phyloP scores from a whole-genome alignment of 2,329 filamentous ascomycete genomes.

The Samsoniella hepiali region DNA sequence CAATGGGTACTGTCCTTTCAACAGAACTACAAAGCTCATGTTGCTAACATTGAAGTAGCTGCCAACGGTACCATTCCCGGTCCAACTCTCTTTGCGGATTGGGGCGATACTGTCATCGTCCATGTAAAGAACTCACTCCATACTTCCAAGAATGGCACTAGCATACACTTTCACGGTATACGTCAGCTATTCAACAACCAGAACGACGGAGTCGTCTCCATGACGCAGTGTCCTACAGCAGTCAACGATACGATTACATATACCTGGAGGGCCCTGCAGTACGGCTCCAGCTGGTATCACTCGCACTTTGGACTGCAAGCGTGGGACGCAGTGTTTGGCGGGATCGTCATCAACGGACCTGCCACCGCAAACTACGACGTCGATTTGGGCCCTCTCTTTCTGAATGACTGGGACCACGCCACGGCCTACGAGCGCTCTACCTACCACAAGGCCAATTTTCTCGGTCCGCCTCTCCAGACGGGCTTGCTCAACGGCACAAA shows the following conservation, averaged over 20 bases:
- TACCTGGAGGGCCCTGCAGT: slow-evolving; percentile 54
- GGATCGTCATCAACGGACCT: slow-evolving; percentile 60
- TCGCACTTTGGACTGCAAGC: slow-evolving; percentile 39
- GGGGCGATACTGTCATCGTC: slow-evolving; percentile 52
- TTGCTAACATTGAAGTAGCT: not conserved
- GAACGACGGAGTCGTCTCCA: slow-evolving; percentile 58
- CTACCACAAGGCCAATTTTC: not conserved
- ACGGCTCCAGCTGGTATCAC: slow-evolving; percentile 63
- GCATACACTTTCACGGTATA: slow-evolving; percentile 60
- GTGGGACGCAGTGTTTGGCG: slow-evolving; percentile 50
- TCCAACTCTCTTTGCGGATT: slow-evolving; percentile 53
- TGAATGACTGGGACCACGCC: slow-evolving; percentile 57
- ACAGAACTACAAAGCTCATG: too few species aligned
- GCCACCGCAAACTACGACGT: slow-evolving; percentile 57
- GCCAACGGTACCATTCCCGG: slow-evolving; percentile 61
- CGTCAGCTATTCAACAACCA: slow-evolving; percentile 54
- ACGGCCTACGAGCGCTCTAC: not conserved
- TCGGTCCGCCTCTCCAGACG: not conserved
- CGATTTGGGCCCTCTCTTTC: slow-evolving; percentile 57
- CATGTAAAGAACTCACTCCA: slow-evolving; percentile 39
- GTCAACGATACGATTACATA: slow-evolving; percentile 54
- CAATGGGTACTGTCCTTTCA: slow-evolving; percentile 38
- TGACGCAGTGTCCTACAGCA: slow-evolving; percentile 56
- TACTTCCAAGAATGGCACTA: slow-evolving; percentile 35
- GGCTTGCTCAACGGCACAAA: slow-evolving; percentile 3